A percentile compares a stretch with the other conserved stretches of the same genome.
Evolutionary conservation across 2,329 filamentous ascomycete genomes (phyloP).

Genomic region (Ophiostoma perfectum): DNA sequence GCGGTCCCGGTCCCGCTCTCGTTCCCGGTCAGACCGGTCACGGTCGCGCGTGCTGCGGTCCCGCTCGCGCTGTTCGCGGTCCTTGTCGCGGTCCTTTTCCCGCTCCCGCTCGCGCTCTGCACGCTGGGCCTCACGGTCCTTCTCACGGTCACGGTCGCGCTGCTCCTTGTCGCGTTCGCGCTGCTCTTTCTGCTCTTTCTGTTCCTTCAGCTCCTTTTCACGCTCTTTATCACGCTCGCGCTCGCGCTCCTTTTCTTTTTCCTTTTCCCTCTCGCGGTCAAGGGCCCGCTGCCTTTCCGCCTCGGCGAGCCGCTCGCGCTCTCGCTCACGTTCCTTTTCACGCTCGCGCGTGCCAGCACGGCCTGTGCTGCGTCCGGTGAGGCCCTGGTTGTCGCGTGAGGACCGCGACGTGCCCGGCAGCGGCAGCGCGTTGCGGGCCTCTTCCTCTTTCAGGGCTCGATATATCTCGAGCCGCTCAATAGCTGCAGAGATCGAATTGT

Average conservation of each 20-base stretch:
- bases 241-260: conserved; percentile 9
- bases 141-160: conserved; percentile 27
- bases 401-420: conserved; percentile 25
- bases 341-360: conserved; percentile 27
- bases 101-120: conserved; percentile 25
- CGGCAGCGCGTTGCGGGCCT: conserved; percentile 29
- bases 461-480: conserved; percentile 39
- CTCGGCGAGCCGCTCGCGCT: background rate
- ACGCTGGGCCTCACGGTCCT: conserved; percentile 19
- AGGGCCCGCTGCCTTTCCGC: background rate
- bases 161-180: conserved; percentile 18
- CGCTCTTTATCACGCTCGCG: too few relatives aligned
- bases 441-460: conserved; percentile 39
- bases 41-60: conserved; percentile 29
- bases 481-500: conserved; percentile 29
- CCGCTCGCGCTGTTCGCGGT: conserved; percentile 31
- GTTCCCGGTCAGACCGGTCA: conserved; percentile 22
- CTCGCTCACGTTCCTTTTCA: background rate
- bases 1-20: conserved; percentile 18
- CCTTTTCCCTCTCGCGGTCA: background rate
- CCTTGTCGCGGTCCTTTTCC: conserved; percentile 29
- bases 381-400: conserved; percentile 12
- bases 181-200: conserved; percentile 23
- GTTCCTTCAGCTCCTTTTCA: conserved; percentile 18
- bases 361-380: conserved; percentile 26